Conservation (phyloP, 495 filamentous ascomycete genomes). For the Daldinia grandis region DNA sequence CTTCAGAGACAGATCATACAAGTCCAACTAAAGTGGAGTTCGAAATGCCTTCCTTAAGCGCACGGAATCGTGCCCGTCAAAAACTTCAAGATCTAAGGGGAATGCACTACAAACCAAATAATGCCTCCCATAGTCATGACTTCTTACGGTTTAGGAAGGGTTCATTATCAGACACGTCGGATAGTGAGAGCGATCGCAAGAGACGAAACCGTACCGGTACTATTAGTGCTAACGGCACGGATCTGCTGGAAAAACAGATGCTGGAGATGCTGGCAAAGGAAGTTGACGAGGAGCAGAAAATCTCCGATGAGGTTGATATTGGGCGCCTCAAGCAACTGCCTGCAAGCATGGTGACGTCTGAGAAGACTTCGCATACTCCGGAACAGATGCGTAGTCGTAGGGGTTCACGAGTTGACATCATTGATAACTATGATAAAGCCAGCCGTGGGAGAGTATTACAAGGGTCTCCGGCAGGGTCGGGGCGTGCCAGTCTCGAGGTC, state of each 20-base stretch:
- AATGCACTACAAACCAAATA: conserved; percentile 56
- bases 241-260: conserved; percentile 73
- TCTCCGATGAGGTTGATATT: conserved; percentile 43
- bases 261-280: conserved; percentile 68
- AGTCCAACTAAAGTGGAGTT: conserved; percentile 42
- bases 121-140: conserved; percentile 51
- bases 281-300: conserved; percentile 48
- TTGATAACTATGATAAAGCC: conserved; percentile 43
- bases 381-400: conserved; percentile 40
- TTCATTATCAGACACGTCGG: conserved; percentile 57
- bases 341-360: conserved; percentile 44
- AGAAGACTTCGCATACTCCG: conserved; percentile 39
- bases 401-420: conserved; percentile 47
- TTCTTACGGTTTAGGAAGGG: conserved; percentile 50
- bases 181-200: conserved; percentile 55
- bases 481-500: conserved; percentile 55
- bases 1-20: conserved; percentile 40
- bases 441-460: conserved; percentile 35
- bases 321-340: conserved; percentile 44
- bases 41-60: conserved; percentile 42
- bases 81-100: conserved; percentile 55
- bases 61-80: conserved; percentile 57
- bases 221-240: conserved; percentile 54
- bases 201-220: conserved; percentile 49
- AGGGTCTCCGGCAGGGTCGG: conserved; percentile 37